phyloP scores from a whole-genome alignment of 1,139 yeast genomes.

The Taiozyma sp. region DNA sequence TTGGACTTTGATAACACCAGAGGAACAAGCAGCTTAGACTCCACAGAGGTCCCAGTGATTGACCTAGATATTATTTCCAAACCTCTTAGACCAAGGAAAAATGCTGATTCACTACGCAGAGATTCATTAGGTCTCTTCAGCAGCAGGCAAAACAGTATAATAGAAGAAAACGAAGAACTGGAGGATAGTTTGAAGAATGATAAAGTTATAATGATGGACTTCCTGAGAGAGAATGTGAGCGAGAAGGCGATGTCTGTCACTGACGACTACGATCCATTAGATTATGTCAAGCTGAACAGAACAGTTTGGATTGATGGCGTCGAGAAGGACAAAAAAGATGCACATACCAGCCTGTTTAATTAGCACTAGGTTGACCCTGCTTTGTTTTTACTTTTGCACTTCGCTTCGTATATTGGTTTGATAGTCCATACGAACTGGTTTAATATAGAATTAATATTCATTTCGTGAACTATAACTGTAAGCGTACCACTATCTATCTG shows the following conservation, averaged over 20 bases:
- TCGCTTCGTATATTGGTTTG: background rate
- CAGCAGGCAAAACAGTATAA: background rate
- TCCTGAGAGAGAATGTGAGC: slow-evolving; percentile 17
- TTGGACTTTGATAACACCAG: background rate
- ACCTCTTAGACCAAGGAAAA: slow-evolving; percentile 11
- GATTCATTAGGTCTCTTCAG: background rate
- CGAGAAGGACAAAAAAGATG: background rate
- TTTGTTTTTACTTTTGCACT: background rate
- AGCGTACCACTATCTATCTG: no score
- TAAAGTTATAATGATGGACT: slow-evolving; percentile 12
- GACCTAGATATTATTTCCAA: slow-evolving; percentile 13
- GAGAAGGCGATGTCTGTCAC: slow-evolving; percentile 12
- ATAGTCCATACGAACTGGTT: background rate
- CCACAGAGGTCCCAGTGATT: slow-evolving; percentile 4
- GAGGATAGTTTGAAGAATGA: slow-evolving; percentile 2
- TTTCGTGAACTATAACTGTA: no score
- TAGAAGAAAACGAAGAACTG: background rate
- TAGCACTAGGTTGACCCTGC: background rate
- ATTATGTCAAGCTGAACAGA: slow-evolving; percentile 3
- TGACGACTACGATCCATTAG: slow-evolving; percentile 9
- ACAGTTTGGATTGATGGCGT: background rate
- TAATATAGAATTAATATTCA: no score
- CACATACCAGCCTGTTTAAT: background rate
- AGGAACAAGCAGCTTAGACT: background rate
- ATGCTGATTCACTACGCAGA: background rate